Conservation (phyloP, 192 early-diverging fungal genomes). For the Entomortierella chlamydospora region DNA sequence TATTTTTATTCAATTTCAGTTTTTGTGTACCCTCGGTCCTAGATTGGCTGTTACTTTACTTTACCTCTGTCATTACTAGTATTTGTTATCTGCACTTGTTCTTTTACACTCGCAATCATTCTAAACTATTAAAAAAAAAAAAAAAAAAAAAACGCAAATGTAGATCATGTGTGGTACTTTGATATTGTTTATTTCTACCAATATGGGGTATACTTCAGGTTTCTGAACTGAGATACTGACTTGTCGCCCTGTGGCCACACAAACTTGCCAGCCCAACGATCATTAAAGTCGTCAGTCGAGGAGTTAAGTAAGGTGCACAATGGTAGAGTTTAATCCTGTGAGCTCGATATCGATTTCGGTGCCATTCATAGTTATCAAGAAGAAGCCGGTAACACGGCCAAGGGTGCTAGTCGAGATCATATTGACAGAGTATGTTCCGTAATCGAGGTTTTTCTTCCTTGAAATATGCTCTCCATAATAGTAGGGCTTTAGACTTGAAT, state of each 20-base stretch:
- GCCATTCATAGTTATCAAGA: constrained; percentile 10
- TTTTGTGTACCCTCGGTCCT: constrained; percentile 10
- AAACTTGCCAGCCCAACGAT: constrained; percentile 41
- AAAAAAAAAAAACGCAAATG: too few species aligned
- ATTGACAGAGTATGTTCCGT: constrained; percentile 32
- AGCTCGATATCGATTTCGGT: constrained; percentile 36
- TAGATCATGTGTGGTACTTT: too few species aligned
- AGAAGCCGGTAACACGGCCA: constrained; percentile 33
- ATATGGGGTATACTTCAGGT: constrained; percentile 28
- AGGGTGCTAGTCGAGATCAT: constrained; percentile 16
- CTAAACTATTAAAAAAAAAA: too few species aligned
- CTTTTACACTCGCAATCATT: constrained; percentile 6
- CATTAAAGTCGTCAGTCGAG: constrained; percentile 20
- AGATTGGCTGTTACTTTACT: constrained; percentile 11
- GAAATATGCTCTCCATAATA: constrained; percentile 29
- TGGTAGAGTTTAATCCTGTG: constrained; percentile 21
- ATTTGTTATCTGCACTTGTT: constrained; percentile 2
- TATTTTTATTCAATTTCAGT: neutral
- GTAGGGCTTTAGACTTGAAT: constrained; percentile 3
- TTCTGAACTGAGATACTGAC: constrained; percentile 18
- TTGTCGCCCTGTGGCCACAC: neutral
- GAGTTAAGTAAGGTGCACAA: constrained; percentile 25
- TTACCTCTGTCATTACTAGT: neutral
- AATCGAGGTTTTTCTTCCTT: neutral
- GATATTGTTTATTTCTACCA: too few species aligned